Conservation (phyloP, 257 asterid genomes). For the Nicotiana tomentosiformis region DNA sequence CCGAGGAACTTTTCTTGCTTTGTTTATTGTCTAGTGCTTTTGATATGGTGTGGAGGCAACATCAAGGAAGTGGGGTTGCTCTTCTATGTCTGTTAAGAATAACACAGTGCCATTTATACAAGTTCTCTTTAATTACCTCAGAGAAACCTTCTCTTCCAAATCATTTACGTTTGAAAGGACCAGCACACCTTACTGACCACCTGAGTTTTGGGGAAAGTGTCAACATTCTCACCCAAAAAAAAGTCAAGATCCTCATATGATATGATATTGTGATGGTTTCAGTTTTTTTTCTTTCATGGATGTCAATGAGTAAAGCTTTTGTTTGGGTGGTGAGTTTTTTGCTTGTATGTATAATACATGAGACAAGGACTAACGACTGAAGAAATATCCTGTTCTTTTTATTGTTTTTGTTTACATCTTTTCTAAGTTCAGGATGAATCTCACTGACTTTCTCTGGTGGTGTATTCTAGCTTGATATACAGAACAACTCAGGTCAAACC, state of each 20-base stretch:
- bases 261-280: background rate
- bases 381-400: background rate
- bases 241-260: background rate
- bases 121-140: background rate
- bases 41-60: background rate
- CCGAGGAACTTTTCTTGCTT: slow-evolving; percentile 3
- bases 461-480: slow-evolving; percentile 83
- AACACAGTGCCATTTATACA: background rate
- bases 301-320: background rate
- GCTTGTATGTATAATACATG: background rate
- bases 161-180: background rate
- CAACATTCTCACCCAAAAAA: background rate
- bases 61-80: background rate
- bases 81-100: background rate
- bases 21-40: background rate
- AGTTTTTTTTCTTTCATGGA: background rate
- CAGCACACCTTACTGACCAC: background rate
- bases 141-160: background rate
- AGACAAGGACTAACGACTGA: background rate
- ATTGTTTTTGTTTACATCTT: background rate
- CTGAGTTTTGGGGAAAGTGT: background rate
- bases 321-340: background rate
- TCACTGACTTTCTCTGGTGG: slow-evolving; percentile 16
- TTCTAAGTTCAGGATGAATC: background rate
- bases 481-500: slow-evolving; percentile 64